Evolutionary conservation across 805 yeast genomes (phyloP), one percentile per base, ranked within the genome.

Genomic region (Candida ponderosae): DNA sequence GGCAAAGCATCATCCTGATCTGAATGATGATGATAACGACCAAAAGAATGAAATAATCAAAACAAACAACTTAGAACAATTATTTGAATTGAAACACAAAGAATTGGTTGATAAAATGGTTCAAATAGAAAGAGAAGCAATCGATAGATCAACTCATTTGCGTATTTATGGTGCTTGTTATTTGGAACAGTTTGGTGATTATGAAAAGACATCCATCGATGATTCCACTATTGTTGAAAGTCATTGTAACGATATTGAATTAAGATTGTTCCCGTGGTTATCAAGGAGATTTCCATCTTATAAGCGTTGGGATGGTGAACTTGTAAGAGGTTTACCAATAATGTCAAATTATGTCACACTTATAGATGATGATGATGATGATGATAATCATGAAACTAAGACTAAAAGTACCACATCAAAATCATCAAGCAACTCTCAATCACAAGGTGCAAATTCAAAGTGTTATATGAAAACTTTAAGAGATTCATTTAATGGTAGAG

Each of bases 251-350:
- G 62, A 57, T 29, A 46, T 64, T 7, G 70, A 66, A 44, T 40
- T 48, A 11, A 49, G 66, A 44, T 42, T 64, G 18, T 66, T 62
- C 44, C 65, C 59, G 18, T 64, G 68, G 70, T 44, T 65, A 37
- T 50, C 65, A 10, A 48, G 54, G 36, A 47, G 48, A 29, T 47
- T 48, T 15, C 70, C 71, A 1, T 41, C 50, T 13, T 66, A 54
- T 51, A 63, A 56, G 36, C 41, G 68, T 31, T 66, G 65, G 65
- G 59, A 62, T 29, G 70, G 69, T 6, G 51, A 34, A n/a, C 21
- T 17, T 4, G 11, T 40, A 13, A 39, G 19, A 14, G 16, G 21
- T 3, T 34, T 42, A 31, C 53, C 51, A 39, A 39, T 40, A 8
- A 49, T 47, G 44, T 29, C 37, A 7, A 34, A 47, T 2, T 44